Evolutionary conservation across 2,329 filamentous ascomycete genomes (phyloP), one percentile per base, ranked within the genome.

Genomic region (Cladosporium phlei): DNA sequence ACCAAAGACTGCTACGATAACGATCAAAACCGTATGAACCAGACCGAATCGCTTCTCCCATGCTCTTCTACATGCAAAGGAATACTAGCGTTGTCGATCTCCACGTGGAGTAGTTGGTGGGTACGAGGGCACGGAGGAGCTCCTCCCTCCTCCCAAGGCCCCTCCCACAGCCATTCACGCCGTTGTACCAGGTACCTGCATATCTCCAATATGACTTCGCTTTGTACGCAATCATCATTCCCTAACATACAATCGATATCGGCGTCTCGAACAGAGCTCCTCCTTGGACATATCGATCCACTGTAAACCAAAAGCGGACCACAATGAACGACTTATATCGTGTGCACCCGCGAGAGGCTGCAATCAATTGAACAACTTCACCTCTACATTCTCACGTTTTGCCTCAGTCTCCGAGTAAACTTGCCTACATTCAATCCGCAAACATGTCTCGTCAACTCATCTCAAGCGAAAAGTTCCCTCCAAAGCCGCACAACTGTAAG

Each of bases 401-500:
- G 5, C 30, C 30, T 8, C 17, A 34, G 6, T 34, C n/a, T 6
- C n/a, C 6, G 17, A 16, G n/a, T 8, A 16, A 6, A 16, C 5
- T 20, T 8, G 9, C 6, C 24, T 25, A 24, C 7, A 44, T 5
- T 1, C n/a, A n/a, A n/a, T n/a, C n/a, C n/a, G n/a, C n/a, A 27
- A 48, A 10, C 48, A 73, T 73, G 70, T 72, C 70, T 42, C 69
- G 70, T 48, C 59, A 72, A 59, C 63, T 73, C 43, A 72, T 73
- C 50, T 70, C 66, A 43, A 71, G 66, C 61, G 69, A 69, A 17
- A 71, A 73, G 53, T 73, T 72, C 52, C 70, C 69, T 34, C 56
- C 68, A 19, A 72, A 72, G 60, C 69, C 69, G 42, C 70, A 73
- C 57, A 73, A 73, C 59, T 69, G 69, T 69, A 51, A 8, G 34